A percentile compares a stretch with the other conserved stretches of the same genome.
Evolutionary conservation across 495 filamentous ascomycete genomes (phyloP).

Genomic region (Podospora comata): DNA sequence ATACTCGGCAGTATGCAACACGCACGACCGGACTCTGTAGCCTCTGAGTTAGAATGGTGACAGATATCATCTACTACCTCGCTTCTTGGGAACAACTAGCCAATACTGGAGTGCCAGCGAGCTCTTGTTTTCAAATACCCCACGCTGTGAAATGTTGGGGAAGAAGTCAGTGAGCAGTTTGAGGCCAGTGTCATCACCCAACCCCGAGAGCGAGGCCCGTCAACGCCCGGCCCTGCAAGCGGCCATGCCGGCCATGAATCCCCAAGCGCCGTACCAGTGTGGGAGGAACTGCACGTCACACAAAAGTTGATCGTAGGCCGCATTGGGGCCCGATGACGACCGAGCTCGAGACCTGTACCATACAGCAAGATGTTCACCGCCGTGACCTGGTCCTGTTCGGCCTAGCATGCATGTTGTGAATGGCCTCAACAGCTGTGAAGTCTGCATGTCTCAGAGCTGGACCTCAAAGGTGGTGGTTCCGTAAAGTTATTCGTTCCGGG

Average conservation of each 20-base stretch:
- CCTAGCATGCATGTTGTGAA: constrained; percentile 2
- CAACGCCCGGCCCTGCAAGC: background rate
- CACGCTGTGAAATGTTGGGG: background rate
- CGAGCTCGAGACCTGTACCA: background rate
- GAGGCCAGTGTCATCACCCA: constrained; percentile 17
- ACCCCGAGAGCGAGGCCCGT: constrained; percentile 8
- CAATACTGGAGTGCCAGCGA: background rate
- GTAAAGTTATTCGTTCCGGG: background rate
- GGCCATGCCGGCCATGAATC: background rate
- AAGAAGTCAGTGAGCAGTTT: constrained; percentile 4
- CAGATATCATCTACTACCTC: background rate
- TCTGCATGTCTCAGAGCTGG: constrained; percentile 20
- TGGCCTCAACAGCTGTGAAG: constrained; percentile 2
- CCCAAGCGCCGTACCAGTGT: background rate
- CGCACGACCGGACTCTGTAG: constrained; percentile 1
- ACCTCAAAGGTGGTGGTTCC: constrained; percentile 4
- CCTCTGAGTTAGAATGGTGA: background rate
- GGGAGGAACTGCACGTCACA: background rate
- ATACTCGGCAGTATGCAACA: constrained; percentile 4
- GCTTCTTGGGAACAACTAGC: background rate
- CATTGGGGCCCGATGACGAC: background rate
- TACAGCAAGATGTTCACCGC: background rate
- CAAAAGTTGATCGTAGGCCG: background rate
- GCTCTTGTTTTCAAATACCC: background rate
- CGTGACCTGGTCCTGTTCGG: background rate